Base-by-base conservation (phyloP, 176 grass and related monocot genomes). In the Bothriochloa decipiens region DNA sequence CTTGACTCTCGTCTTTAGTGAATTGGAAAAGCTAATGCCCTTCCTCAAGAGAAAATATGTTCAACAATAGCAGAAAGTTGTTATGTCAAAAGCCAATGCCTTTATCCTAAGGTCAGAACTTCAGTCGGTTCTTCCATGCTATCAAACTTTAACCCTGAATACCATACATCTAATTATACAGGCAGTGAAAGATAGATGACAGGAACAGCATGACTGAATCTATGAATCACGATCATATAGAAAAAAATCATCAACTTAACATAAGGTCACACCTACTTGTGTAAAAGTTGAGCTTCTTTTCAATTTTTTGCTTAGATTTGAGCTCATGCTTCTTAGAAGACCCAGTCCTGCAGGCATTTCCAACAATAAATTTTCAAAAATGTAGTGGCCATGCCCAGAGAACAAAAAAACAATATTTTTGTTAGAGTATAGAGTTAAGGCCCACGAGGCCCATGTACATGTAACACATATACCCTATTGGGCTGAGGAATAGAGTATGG, bases 241-340 rank as follows among this genome's bases (percentile, higher is more conserved):
- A 62, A 63, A 66, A 61, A 58, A 33, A 49, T 2, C 36, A 37
- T 37, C 36, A 66, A 27, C 23, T 47, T 35, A 22, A 79, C 20
- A 62, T 15, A 49, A 73, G 11, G 16, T 17, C n/a, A 41, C 49
- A 85, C 76, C 13, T 71, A 88, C 89, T 85, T 82, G 66, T 62
- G 40, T 91, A 91, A 63, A 91, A 88, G 58, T 14, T 53, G 8
- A 85, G 77, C 61, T 85, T 88, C 78, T 91, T 91, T 27, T 91
- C 90, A 6, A 86, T 2, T 63, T 82, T 91, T 27, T 88, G 78
- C 58, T 91, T 68, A 64, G 82, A 91, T 71, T 90, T 90, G 61
- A 87, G 37, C 23, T 90, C 80, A 28, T 86, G 84, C 47, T 90
- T 86, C 27, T 72, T 86, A 68, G 84, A 79, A 0, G 62, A 82